Evolutionary conservation across 140 eudicot species (phyloP), one percentile per base, ranked within the genome.

Genomic region (Erigeron philadelphicus): DNA sequence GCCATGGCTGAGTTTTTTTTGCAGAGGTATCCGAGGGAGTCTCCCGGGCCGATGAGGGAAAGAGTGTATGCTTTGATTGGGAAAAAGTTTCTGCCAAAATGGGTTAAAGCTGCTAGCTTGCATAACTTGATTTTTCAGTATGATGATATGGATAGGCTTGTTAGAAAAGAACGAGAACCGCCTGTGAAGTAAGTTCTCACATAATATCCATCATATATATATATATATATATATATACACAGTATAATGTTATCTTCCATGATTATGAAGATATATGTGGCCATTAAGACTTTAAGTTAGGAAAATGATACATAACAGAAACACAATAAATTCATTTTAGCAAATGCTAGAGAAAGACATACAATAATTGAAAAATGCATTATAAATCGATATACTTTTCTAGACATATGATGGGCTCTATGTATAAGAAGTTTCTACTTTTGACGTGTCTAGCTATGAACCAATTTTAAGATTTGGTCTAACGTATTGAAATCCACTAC

Each of bases 11-110:
- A 94, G 90, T 94, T 94, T 81, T 90, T 90, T 84, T 73, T 94
- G 91, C 99, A 94, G 78, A 71, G 99, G 68, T 94, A 94, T 72
- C 99, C 99, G 3, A 79, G 99, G 73, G 99, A 94, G 23, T 85
- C 99, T 0, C 99, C 99, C 0, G 99, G 99, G 13, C 99, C 99
- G 0, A 87, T 94, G 90, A 90, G 99, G 85, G 99, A 94, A 76
- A 81, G 99, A 53, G 97, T 89, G 11, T 89, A 78, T 82, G 96
- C 81, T 52, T 74, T 94, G 73, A 89, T 90, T 80, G 99, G 99
- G 79, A 94, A 94, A 82, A 87, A 81, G 86, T 89, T 40, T 84
- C 76, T 94, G 79, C 97, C 99, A 0, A 83, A 79, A 80, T 90
- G 95, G 95, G 90, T 94, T 38, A 93, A 89, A 63, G 90, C 93